A percentile compares a stretch with the other conserved stretches of the same genome.
phyloP scores from a whole-genome alignment of 805 yeast genomes.

The Tetrapisispora phaffii region DNA sequence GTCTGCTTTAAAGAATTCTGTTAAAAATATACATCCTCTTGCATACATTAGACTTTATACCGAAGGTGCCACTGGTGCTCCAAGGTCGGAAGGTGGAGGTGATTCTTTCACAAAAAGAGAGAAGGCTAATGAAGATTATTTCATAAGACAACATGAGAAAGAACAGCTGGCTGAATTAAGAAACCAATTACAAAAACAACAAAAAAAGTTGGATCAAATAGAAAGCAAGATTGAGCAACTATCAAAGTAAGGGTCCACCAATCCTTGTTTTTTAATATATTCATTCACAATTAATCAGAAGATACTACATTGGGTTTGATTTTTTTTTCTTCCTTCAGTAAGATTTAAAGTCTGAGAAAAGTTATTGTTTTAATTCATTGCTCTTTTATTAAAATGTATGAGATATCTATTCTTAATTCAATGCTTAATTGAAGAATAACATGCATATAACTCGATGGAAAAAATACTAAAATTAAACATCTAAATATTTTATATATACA shows the following conservation, averaged over 20 bases:
- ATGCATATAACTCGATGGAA: too few species aligned
- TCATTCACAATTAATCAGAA: neutral
- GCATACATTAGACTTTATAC: constrained; percentile 27
- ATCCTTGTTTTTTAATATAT: neutral
- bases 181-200: constrained; percentile 69
- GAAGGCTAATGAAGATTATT: constrained; percentile 80
- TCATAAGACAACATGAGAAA: constrained; percentile 80
- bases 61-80: constrained; percentile 55
- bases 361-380: neutral
- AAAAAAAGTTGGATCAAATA: constrained; percentile 45
- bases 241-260: constrained; percentile 8
- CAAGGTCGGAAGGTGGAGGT: constrained; percentile 36
- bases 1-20: neutral
- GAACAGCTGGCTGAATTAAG: constrained; percentile 71
- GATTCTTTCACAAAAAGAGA: constrained; percentile 79
- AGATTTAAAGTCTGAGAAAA: neutral
- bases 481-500: neutral
- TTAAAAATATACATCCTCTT: neutral
- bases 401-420: neutral
- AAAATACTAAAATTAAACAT: too few species aligned
- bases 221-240: constrained; percentile 36
- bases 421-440: too few species aligned
- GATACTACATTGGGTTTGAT: too few species aligned
- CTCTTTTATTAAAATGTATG: neutral
- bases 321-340: too few species aligned